Percentiles rank a stretch among this genome's conserved stretches.
Evolutionary conservation across 2,329 filamentous ascomycete species (phyloP).

Genomic region (Neophaeococcomyces aloes): DNA sequence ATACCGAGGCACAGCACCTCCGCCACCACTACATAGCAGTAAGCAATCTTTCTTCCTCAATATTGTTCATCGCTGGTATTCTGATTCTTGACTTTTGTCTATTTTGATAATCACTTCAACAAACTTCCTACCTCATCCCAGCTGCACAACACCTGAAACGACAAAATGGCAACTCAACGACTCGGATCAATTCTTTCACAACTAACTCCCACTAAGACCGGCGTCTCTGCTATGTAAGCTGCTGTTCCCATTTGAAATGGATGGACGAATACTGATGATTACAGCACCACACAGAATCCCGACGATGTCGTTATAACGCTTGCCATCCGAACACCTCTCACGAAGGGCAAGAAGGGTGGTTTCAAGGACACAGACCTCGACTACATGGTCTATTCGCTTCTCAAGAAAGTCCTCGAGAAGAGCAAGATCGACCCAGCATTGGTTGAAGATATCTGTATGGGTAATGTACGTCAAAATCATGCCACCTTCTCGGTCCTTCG

Average conservation of each 20-base stretch:
- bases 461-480: conserved; percentile 56
- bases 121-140: background rate
- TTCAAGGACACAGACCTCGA: conserved; percentile 92
- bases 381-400: conserved; percentile 69
- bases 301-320: conserved; percentile 96
- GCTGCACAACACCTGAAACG: conserved; percentile 1
- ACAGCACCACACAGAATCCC: conserved; percentile 78
- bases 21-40: background rate
- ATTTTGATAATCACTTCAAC: too few species aligned
- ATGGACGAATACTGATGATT: background rate
- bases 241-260: background rate
- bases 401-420: conserved; percentile 64
- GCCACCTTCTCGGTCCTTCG: background rate
- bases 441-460: conserved; percentile 82
- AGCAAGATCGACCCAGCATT: conserved; percentile 68
- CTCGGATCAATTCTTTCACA: conserved; percentile 82
- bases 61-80: too few species aligned
- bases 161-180: conserved; percentile 66
- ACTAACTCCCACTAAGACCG: conserved; percentile 61
- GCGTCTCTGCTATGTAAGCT: conserved; percentile 66
- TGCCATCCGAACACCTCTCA: conserved; percentile 76
- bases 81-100: too few species aligned
- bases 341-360: conserved; percentile 81
- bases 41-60: background rate
- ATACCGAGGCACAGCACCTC: too few species aligned